Evolutionary conservation across 805 yeast species (phyloP).

Genomic region (Blastobotrys terrestris): DNA sequence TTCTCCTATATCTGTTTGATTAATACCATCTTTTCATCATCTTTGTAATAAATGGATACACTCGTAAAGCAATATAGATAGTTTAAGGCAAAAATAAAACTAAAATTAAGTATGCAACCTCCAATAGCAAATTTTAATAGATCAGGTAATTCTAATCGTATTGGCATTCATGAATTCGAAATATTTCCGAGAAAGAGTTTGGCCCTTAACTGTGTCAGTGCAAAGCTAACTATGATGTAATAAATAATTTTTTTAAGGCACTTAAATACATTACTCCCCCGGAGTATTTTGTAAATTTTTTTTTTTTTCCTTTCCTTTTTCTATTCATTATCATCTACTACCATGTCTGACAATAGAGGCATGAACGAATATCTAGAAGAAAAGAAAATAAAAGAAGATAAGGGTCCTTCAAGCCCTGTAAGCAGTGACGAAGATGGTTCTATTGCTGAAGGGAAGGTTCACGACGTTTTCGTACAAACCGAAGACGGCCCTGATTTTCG

Average conservation of each 20-base stretch:
- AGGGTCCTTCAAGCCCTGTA: background rate
- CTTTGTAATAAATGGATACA: background rate
- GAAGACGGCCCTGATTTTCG: slow-evolving; percentile 9
- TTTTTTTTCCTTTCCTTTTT: background rate
- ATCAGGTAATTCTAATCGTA: background rate
- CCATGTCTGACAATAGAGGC: background rate
- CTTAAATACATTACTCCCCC: background rate
- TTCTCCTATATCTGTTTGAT: too few species aligned
- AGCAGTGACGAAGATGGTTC: background rate
- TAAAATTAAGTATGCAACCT: background rate
- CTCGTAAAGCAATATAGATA: background rate
- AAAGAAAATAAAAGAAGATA: background rate
- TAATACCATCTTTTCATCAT: too few species aligned
- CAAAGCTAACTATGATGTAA: background rate
- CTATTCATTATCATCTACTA: background rate
- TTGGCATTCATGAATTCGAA: background rate
- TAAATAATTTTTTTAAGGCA: background rate
- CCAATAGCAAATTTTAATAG: background rate
- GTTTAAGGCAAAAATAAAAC: background rate
- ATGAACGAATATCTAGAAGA: background rate
- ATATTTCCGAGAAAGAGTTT: background rate
- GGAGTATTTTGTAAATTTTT: background rate
- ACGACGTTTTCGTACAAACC: slow-evolving; percentile 1
- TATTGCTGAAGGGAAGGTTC: background rate
- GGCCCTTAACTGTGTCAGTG: background rate